Evolutionary conservation across 768 basidiomycete genomes (phyloP).

Genomic region (Russula compacta): DNA sequence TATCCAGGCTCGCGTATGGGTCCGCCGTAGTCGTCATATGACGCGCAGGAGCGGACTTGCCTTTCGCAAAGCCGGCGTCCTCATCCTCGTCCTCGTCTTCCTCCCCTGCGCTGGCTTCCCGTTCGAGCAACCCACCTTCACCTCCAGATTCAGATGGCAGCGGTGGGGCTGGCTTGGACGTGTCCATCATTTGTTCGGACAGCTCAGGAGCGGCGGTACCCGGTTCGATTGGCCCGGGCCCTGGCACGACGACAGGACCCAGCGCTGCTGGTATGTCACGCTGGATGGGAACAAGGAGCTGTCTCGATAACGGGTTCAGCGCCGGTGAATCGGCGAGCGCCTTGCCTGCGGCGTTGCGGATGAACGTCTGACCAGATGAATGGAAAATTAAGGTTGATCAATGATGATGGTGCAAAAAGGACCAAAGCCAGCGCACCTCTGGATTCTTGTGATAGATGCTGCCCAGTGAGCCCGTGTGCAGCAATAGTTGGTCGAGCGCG

Average conservation of each 20-base stretch:
- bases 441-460: slow-evolving; percentile 99
- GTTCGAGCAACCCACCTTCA: slow-evolving; percentile 21
- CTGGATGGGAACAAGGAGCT: slow-evolving; percentile 54
- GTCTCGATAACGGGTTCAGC: slow-evolving; percentile 71
- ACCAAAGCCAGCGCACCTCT: slow-evolving; percentile 44
- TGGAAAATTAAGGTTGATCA: background rate
- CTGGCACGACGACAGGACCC: slow-evolving; percentile 41
- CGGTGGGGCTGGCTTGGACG: slow-evolving; percentile 24
- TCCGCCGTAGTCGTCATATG: slow-evolving; percentile 32
- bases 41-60: slow-evolving; percentile 24
- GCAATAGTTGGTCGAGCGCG: slow-evolving; percentile 84
- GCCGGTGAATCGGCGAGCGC: slow-evolving; percentile 84
- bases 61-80: slow-evolving; percentile 29
- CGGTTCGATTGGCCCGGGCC: slow-evolving; percentile 55
- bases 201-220: slow-evolving; percentile 22
- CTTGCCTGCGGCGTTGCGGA: slow-evolving; percentile 78
- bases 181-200: slow-evolving; percentile 23
- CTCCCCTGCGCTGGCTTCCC: slow-evolving; percentile 19
- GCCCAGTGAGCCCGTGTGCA: slow-evolving; percentile 89
- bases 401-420: background rate
- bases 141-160: slow-evolving; percentile 24
- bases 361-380: slow-evolving; percentile 62
- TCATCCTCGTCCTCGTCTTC: slow-evolving; percentile 28
- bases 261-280: slow-evolving; percentile 43
- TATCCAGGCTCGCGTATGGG: slow-evolving; percentile 77